phyloP scores from a whole-genome alignment of 1,139 yeast species.

The Zygosaccharomyces pseudobailii region DNA sequence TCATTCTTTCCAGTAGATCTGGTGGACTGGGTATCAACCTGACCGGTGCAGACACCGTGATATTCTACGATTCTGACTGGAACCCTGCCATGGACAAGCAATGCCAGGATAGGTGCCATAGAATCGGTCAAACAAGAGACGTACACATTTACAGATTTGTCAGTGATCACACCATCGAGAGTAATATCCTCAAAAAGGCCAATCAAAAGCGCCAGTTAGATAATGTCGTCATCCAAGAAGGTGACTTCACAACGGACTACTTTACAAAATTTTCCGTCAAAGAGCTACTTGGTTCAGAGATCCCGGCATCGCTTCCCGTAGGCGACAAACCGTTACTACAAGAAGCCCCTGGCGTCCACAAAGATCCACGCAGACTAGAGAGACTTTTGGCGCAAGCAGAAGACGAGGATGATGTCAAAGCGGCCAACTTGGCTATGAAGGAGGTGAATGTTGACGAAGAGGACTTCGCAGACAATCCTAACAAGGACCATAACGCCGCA shows the following conservation, averaged over 20 bases:
- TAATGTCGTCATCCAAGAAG: slow-evolving; percentile 94
- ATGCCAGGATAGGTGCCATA: slow-evolving; percentile 98
- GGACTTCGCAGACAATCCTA: slow-evolving; percentile 58
- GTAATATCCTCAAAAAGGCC: slow-evolving; percentile 89
- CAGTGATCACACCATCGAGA: slow-evolving; percentile 93
- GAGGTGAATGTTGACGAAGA: slow-evolving; percentile 82
- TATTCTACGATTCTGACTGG: slow-evolving; percentile 99
- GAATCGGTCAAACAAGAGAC: slow-evolving; percentile 97
- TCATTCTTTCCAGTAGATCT: slow-evolving; percentile 89
- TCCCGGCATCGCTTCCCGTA: slow-evolving; percentile 32
- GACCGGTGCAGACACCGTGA: slow-evolving; percentile 98
- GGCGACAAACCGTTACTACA: slow-evolving; percentile 35
- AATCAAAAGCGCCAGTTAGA: slow-evolving; percentile 94
- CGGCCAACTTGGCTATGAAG: slow-evolving; percentile 83
- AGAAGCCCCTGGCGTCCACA: slow-evolving; percentile 31
- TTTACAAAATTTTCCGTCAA: slow-evolving; percentile 85
- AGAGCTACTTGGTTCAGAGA: slow-evolving; percentile 73
- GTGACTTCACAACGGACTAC: slow-evolving; percentile 96
- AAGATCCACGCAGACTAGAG: slow-evolving; percentile 46
- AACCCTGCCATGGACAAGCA: slow-evolving; percentile 99
- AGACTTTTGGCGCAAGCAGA: slow-evolving; percentile 85
- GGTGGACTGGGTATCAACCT: slow-evolving; percentile 97
- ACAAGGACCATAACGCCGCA: slow-evolving; percentile 21
- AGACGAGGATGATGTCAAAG: slow-evolving; percentile 91
- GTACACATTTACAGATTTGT: slow-evolving; percentile 96